Evolutionary conservation across 495 filamentous ascomycete genomes (phyloP).

Genomic region (Arthonia radiata): DNA sequence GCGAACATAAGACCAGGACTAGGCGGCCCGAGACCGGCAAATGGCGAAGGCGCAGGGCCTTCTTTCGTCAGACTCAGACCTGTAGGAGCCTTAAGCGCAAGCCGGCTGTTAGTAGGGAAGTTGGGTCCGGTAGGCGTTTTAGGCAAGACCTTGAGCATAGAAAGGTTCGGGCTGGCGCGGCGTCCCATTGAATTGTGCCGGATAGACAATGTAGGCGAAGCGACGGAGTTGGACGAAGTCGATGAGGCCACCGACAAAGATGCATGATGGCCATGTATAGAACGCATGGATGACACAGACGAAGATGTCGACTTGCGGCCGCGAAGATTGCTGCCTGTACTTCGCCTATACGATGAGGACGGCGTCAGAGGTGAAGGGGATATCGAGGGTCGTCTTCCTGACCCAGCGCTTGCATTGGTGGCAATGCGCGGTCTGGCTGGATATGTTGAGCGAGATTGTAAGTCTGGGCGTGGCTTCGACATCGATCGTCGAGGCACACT

Average conservation of each 20-base stretch:
- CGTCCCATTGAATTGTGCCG: slow-evolving; percentile 33
- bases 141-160: slow-evolving; percentile 68
- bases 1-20: slow-evolving; percentile 58
- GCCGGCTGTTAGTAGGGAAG: slow-evolving; percentile 70
- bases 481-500: no score
- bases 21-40: slow-evolving; percentile 19
- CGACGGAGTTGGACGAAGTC: slow-evolving; percentile 34
- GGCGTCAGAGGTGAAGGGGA: slow-evolving; percentile 81
- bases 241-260: slow-evolving; percentile 83
- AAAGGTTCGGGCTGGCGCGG: slow-evolving; percentile 52
- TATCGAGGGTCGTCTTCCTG: slow-evolving; percentile 50
- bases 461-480: no score
- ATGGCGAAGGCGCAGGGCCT: slow-evolving; percentile 9
- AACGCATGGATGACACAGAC: slow-evolving; percentile 78
- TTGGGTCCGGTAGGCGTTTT: slow-evolving; percentile 58
- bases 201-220: neutral
- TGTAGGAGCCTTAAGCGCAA: slow-evolving; percentile 39
- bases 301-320: slow-evolving; percentile 92
- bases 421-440: no score
- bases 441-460: no score
- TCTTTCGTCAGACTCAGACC: slow-evolving; percentile 27
- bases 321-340: slow-evolving; percentile 47
- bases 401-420: slow-evolving; percentile 24
- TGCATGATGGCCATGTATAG: slow-evolving; percentile 57
- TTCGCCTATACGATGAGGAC: slow-evolving; percentile 40